phyloP scores from a whole-genome alignment of 2,329 filamentous ascomycete genomes.

The Fusarium nanum region DNA sequence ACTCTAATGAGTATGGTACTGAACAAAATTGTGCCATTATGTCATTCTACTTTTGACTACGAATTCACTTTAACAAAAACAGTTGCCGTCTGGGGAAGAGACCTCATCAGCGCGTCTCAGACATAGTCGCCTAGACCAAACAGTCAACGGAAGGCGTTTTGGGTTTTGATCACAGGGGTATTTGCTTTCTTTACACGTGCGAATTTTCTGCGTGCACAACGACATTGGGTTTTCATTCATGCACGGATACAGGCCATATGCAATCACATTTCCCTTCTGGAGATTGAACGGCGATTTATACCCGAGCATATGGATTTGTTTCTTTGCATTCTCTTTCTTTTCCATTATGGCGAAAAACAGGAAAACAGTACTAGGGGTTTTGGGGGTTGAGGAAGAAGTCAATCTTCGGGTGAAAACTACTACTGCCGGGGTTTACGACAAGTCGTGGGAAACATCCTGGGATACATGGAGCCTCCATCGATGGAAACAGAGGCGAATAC shows the following conservation, averaged over 20 bases:
- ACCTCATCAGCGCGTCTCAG: background rate
- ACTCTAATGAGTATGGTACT: slow-evolving; percentile 19
- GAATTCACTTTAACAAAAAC: background rate
- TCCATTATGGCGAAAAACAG: slow-evolving; percentile 9
- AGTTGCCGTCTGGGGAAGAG: background rate
- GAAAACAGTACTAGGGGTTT: slow-evolving; percentile 12
- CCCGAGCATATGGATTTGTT: slow-evolving; percentile 9
- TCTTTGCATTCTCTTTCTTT: slow-evolving; percentile 27
- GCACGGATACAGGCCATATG: slow-evolving; percentile 18
- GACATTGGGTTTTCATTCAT: slow-evolving; percentile 20
- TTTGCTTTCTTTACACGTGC: slow-evolving; percentile 22
- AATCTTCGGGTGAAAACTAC: slow-evolving; percentile 10
- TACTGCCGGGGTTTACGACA: slow-evolving; percentile 13
- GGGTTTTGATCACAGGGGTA: slow-evolving; percentile 16
- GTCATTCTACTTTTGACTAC: slow-evolving; percentile 15
- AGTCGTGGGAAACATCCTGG: slow-evolving; percentile 28
- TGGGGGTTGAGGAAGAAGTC: slow-evolving; percentile 14
- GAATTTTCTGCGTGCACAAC: slow-evolving; percentile 11
- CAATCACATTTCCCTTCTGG: slow-evolving; percentile 24
- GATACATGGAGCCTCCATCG: background rate
- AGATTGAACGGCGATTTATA: slow-evolving; percentile 19
- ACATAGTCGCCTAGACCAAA: background rate
- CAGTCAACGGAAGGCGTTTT: slow-evolving; percentile 17
- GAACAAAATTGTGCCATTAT: slow-evolving; percentile 11
- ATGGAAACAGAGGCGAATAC: background rate